A percentile compares a stretch with the other conserved stretches of the same genome.
These are phyloP conservation scores for Danielozyma ontarioensis DNA, from an alignment of 805 yeast species.

Conservation along the genomic window DNA sequence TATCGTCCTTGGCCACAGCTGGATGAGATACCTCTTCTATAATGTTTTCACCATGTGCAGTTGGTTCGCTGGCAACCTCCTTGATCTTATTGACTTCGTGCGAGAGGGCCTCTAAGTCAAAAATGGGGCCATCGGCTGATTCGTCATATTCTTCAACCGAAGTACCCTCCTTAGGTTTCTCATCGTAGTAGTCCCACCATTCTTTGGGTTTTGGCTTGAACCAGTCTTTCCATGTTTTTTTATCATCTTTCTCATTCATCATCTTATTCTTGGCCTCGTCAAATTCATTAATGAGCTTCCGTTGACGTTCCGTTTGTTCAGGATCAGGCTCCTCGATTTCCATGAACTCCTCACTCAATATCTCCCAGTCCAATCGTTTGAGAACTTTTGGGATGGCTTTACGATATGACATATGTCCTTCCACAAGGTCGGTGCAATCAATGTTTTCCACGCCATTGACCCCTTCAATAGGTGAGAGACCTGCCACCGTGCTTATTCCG, in stretches of 20 bases:
- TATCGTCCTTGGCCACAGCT: no score
- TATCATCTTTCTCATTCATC: conserved; percentile 38
- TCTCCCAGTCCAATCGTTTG: conserved; percentile 67
- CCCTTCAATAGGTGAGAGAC: conserved; percentile 68
- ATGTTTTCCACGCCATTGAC: conserved; percentile 71
- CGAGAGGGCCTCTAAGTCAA: conserved; percentile 41
- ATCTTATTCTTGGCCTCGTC: conserved; percentile 74
- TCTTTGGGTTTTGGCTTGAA: conserved; percentile 44
- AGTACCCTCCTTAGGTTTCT: conserved; percentile 8
- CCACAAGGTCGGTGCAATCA: conserved; percentile 81
- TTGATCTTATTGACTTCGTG: conserved; percentile 44
- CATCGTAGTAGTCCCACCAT: conserved; percentile 55
- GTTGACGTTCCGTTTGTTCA: conserved; percentile 75
- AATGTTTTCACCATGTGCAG: not conserved
- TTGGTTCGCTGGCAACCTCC: conserved; percentile 19
- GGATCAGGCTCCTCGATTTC: conserved; percentile 97
- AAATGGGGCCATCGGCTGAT: conserved; percentile 31
- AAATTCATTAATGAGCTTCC: conserved; percentile 77
- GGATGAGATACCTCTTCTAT: not conserved
- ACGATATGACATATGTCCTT: conserved; percentile 98
- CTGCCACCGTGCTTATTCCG: conserved; percentile 87
- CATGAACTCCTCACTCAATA: conserved; percentile 82
- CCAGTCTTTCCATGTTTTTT: conserved; percentile 47
- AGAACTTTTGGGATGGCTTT: conserved; percentile 84
- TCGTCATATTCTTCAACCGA: not conserved